Percentiles rank a stretch among this genome's conserved stretches.
Conservation (phyloP, 2,329 filamentous ascomycete genomes). For the Xylogone sp. region DNA sequence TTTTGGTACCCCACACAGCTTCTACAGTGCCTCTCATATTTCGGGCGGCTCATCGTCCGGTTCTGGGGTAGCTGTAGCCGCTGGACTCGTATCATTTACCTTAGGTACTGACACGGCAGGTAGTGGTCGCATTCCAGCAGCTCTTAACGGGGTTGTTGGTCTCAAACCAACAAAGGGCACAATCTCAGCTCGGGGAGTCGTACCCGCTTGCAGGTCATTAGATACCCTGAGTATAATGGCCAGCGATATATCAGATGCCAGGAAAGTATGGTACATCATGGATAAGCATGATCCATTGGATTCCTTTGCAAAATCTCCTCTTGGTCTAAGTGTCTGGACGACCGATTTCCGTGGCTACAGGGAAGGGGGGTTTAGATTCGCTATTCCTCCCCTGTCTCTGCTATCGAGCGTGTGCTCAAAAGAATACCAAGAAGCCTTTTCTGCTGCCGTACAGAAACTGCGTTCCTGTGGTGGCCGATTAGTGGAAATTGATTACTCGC, state of each 20-base stretch:
- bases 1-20: conserved; percentile 51
- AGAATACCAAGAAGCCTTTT: conserved; percentile 36
- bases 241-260: conserved; percentile 40
- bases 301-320: conserved; percentile 39
- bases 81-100: conserved; percentile 48
- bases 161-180: conserved; percentile 46
- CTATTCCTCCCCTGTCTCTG: conserved; percentile 39
- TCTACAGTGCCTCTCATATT: conserved; percentile 46
- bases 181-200: conserved; percentile 41
- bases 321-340: conserved; percentile 22
- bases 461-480: conserved; percentile 34
- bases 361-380: conserved; percentile 41
- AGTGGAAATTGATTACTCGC: conserved; percentile 35
- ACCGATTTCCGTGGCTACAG: conserved; percentile 22
- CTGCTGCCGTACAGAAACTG: conserved; percentile 31
- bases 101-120: conserved; percentile 51
- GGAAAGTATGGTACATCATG: conserved; percentile 43
- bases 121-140: conserved; percentile 44
- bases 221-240: conserved; percentile 50
- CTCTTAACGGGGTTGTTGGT: conserved; percentile 46
- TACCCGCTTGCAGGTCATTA: conserved; percentile 47
- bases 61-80: conserved; percentile 47
- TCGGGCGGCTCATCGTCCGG: conserved; percentile 52
- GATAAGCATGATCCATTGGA: conserved; percentile 43
- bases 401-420: conserved; percentile 38